Conservation (phyloP, 345 rosid genomes). For the Cochlearia excelsa region DNA sequence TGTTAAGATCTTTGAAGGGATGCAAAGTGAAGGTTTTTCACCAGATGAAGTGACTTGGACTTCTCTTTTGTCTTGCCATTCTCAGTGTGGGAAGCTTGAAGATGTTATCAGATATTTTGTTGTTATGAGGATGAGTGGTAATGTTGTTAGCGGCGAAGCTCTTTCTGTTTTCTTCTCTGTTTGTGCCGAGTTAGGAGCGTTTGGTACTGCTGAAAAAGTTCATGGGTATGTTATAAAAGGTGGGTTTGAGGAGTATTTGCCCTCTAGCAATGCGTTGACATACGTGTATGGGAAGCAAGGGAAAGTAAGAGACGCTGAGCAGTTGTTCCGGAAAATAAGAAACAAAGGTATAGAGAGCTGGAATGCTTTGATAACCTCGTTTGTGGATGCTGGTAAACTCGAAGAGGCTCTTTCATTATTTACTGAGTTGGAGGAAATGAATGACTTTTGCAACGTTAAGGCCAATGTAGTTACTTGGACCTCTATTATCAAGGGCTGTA, state of each 20-base stretch:
- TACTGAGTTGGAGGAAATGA: constrained; percentile 45
- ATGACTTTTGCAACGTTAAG: constrained; percentile 30
- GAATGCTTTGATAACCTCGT: constrained; percentile 65
- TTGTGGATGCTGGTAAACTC: constrained; percentile 52
- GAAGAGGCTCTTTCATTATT: constrained; percentile 54
- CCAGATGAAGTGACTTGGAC: constrained; percentile 76
- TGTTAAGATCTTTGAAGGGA: constrained; percentile 43
- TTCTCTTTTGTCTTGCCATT: constrained; percentile 59
- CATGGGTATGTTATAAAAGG: constrained; percentile 57
- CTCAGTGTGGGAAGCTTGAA: constrained; percentile 45
- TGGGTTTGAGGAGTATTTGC: constrained; percentile 55
- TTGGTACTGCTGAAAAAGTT: constrained; percentile 38
- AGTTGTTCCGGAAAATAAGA: constrained; percentile 44
- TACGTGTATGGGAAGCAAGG: constrained; percentile 58
- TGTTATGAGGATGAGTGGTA: constrained; percentile 47
- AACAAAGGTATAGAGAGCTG: constrained; percentile 56
- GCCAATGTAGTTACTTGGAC: constrained; percentile 75
- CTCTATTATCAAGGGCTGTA: constrained; percentile 62
- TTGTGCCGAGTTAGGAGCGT: constrained; percentile 39
- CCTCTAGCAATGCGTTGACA: constrained; percentile 55
- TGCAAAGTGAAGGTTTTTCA: constrained; percentile 56
- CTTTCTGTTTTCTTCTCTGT: constrained; percentile 63
- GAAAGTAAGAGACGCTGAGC: constrained; percentile 40
- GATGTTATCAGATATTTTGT: constrained; percentile 46
- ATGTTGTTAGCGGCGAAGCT: constrained; percentile 43